Evolutionary conservation across 2,329 filamentous ascomycete genomes (phyloP).

Genomic region (Corynespora cassiicola): DNA sequence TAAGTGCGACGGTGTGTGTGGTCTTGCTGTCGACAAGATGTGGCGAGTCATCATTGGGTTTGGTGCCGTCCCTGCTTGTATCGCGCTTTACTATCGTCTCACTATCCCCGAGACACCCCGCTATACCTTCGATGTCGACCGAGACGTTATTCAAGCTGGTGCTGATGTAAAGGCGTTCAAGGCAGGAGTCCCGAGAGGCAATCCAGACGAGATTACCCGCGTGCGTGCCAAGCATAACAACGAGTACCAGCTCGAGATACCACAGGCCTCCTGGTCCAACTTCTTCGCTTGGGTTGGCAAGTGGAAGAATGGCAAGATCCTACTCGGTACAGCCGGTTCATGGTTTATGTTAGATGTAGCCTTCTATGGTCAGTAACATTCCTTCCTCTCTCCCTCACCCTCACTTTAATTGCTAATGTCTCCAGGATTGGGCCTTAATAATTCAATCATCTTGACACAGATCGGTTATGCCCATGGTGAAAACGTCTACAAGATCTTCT

Average conservation of each 20-base stretch:
- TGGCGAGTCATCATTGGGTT: slow-evolving; percentile 84
- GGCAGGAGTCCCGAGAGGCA: slow-evolving; percentile 63
- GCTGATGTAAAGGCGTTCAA: slow-evolving; percentile 77
- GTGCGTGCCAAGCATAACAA: slow-evolving; percentile 62
- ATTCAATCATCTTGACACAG: slow-evolving; percentile 71
- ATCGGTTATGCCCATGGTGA: slow-evolving; percentile 73
- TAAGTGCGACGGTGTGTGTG: slow-evolving; percentile 69
- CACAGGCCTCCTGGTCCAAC: slow-evolving; percentile 73
- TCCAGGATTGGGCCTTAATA: slow-evolving; percentile 70
- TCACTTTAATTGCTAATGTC: background rate
- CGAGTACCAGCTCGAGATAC: slow-evolving; percentile 62
- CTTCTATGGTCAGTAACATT: slow-evolving; percentile 45
- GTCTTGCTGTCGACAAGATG: slow-evolving; percentile 82
- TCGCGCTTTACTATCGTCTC: slow-evolving; percentile 84
- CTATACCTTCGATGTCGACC: slow-evolving; percentile 83
- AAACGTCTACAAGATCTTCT: slow-evolving; percentile 72
- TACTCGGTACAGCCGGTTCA: slow-evolving; percentile 76
- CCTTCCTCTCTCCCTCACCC: too few species aligned
- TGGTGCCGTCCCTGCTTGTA: slow-evolving; percentile 78
- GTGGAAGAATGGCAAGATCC: slow-evolving; percentile 73
- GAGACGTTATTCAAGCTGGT: slow-evolving; percentile 74
- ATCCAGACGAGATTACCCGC: slow-evolving; percentile 70
- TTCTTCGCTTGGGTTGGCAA: slow-evolving; percentile 72
- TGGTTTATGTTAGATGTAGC: slow-evolving; percentile 78
- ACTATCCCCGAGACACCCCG: slow-evolving; percentile 89